A percentile compares a stretch with the other conserved stretches of the same genome.
These are phyloP conservation scores for Leptographium flavum DNA, from an alignment of 2,329 filamentous ascomycete genomes.

Conservation along the genomic window DNA sequence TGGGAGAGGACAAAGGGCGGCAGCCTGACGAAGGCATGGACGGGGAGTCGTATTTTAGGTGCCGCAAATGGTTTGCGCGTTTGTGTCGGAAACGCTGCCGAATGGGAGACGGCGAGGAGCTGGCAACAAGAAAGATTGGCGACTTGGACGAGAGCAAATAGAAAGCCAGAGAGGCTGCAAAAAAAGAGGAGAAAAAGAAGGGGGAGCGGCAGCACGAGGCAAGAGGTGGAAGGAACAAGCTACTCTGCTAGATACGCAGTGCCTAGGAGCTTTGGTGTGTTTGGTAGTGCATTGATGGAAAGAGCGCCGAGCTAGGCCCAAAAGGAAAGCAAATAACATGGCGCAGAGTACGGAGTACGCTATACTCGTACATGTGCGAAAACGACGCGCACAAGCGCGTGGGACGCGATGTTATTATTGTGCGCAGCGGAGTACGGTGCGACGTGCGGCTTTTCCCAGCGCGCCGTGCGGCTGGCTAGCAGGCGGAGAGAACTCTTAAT, in stretches of 20 bases:
- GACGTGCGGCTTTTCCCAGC: too few species aligned
- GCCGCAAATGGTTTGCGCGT: neutral
- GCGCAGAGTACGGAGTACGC: neutral
- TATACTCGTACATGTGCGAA: too few species aligned
- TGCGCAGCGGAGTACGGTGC: neutral
- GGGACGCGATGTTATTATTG: neutral
- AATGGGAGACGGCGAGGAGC: neutral
- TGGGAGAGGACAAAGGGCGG: neutral
- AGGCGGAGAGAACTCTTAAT: too few species aligned
- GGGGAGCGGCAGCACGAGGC: neutral
- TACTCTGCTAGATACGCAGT: neutral
- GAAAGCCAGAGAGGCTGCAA: neutral
- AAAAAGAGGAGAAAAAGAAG: conserved; percentile 1
- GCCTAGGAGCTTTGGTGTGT: neutral
- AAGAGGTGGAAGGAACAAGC: neutral
- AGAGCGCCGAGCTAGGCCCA: neutral
- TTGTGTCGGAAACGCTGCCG: neutral
- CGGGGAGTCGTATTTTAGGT: neutral
- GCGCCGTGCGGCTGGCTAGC: too few species aligned
- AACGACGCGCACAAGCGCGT: neutral
- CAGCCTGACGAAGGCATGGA: neutral
- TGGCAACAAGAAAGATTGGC: neutral
- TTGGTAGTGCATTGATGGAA: neutral
- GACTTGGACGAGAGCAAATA: neutral
- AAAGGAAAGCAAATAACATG: neutral